These are phyloP conservation scores for Phytopythium mirpurense DNA, from an alignment of 352 stramenopile species.

Conservation along the genomic window DNA sequence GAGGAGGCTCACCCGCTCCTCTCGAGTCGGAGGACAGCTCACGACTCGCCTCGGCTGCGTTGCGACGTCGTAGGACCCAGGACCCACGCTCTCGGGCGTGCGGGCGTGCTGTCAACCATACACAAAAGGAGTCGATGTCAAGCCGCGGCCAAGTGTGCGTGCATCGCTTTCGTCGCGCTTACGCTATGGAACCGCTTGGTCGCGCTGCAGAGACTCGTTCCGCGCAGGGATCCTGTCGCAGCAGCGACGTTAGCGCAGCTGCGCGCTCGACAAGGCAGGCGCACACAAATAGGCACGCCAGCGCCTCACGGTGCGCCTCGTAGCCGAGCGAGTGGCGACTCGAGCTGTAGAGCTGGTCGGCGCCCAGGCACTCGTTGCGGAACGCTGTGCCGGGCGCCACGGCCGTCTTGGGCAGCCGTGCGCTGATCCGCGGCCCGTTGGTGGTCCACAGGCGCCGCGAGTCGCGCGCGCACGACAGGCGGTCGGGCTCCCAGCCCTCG, in stretches of 20 bases:
- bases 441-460: slow-evolving; percentile 49
- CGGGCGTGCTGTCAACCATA: slow-evolving; percentile 27
- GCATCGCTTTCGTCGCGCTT: neutral
- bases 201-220: slow-evolving; percentile 60
- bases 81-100: slow-evolving; percentile 44
- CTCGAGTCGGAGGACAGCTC: slow-evolving; percentile 17
- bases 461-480: slow-evolving; percentile 25
- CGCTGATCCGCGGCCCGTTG: slow-evolving; percentile 36
- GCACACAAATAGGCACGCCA: neutral
- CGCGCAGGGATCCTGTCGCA: slow-evolving; percentile 46
- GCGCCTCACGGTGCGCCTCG: slow-evolving; percentile 47
- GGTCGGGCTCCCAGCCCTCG: slow-evolving; percentile 28
- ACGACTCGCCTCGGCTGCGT: slow-evolving; percentile 16
- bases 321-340: slow-evolving; percentile 53
- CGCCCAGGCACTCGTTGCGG: slow-evolving; percentile 48
- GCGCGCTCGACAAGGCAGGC: neutral
- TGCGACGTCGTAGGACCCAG: slow-evolving; percentile 49
- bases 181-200: slow-evolving; percentile 52
- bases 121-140: too few species aligned
- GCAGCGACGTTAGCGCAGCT: neutral
- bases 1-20: slow-evolving; percentile 14
- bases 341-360: slow-evolving; percentile 67
- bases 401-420: slow-evolving; percentile 43
- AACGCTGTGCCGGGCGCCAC: slow-evolving; percentile 60
- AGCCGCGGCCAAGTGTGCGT: too few species aligned